A percentile compares a stretch with the other conserved stretches of the same genome.
phyloP scores from a whole-genome alignment of 2,329 filamentous ascomycete species.

The Rutstroemia sp. region DNA sequence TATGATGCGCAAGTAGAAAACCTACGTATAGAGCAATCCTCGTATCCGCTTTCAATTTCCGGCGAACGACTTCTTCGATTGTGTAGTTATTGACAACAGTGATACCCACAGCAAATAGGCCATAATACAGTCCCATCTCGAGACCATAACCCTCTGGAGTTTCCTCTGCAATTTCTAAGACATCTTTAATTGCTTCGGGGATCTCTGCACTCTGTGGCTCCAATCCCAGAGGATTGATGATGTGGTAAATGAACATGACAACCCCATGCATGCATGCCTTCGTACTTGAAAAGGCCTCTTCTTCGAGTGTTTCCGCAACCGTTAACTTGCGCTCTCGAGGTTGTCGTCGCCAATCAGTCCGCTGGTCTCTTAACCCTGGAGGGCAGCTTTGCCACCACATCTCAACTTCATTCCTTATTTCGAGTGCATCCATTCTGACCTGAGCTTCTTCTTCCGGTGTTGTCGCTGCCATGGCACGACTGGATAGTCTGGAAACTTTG shows the following conservation, averaged over 20 bases:
- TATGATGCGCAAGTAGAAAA: neutral
- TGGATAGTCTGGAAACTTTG: slow-evolving; percentile 22
- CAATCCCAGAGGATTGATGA: slow-evolving; percentile 22
- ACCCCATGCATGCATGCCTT: slow-evolving; percentile 24
- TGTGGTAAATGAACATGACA: slow-evolving; percentile 26
- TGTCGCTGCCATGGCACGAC: slow-evolving; percentile 20
- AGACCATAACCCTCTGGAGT: slow-evolving; percentile 27
- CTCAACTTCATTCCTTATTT: slow-evolving; percentile 18
- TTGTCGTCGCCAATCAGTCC: slow-evolving; percentile 24
- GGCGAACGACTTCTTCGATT: slow-evolving; percentile 23
- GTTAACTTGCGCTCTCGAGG: slow-evolving; percentile 23
- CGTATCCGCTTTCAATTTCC: slow-evolving; percentile 23
- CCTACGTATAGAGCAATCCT: slow-evolving; percentile 27
- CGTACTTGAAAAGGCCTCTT: slow-evolving; percentile 26
- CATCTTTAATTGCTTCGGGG: slow-evolving; percentile 19
- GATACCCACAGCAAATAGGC: slow-evolving; percentile 26
- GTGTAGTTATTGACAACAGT: slow-evolving; percentile 23
- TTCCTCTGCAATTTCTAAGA: slow-evolving; percentile 25
- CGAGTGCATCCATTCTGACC: slow-evolving; percentile 13
- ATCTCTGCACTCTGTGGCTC: slow-evolving; percentile 19
- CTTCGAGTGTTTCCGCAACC: slow-evolving; percentile 25
- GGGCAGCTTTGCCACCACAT: slow-evolving; percentile 25
- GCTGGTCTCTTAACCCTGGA: slow-evolving; percentile 21
- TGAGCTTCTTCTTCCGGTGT: slow-evolving; percentile 12
- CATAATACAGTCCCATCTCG: slow-evolving; percentile 29